Percentiles rank a stretch among this genome's conserved stretches.
These are phyloP conservation scores for Diutina siamensis DNA, from an alignment of 1,139 yeast species.

Conservation along the genomic window DNA sequence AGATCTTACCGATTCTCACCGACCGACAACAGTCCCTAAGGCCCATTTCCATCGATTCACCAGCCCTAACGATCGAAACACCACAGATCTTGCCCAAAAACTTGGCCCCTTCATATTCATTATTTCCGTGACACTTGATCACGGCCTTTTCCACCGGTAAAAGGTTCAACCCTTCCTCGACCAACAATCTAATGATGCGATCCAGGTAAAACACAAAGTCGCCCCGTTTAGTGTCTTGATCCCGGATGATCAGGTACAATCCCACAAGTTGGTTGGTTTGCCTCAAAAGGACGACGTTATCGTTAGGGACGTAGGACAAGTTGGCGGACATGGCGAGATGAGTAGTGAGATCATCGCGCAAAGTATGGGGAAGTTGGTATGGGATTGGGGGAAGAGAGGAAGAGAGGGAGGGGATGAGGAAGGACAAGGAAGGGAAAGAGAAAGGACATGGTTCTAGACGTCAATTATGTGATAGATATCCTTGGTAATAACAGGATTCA, in stretches of 20 bases:
- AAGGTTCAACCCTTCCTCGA: slow-evolving; percentile 90
- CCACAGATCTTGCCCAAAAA: slow-evolving; percentile 94
- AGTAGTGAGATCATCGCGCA: not conserved
- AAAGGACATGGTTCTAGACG: too few relatives aligned
- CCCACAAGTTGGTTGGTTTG: slow-evolving; percentile 87
- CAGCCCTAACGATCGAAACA: slow-evolving; percentile 94
- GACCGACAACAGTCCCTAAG: slow-evolving; percentile 83
- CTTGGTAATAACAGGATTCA: too few relatives aligned
- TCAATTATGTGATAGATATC: too few relatives aligned
- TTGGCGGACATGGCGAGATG: slow-evolving; percentile 3
- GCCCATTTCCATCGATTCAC: slow-evolving; percentile 98
- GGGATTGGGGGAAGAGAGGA: too few relatives aligned
- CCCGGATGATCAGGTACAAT: slow-evolving; percentile 81
- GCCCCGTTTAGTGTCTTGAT: slow-evolving; percentile 64
- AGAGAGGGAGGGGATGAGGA: too few relatives aligned
- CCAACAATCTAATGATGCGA: slow-evolving; percentile 81
- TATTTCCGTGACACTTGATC: slow-evolving; percentile 70
- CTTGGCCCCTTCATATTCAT: slow-evolving; percentile 63
- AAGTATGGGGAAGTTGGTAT: too few relatives aligned
- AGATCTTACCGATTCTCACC: slow-evolving; percentile 89
- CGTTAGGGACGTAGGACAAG: slow-evolving; percentile 11
- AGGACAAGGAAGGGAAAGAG: too few relatives aligned
- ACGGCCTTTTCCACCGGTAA: slow-evolving; percentile 64
- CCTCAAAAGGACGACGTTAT: slow-evolving; percentile 60
- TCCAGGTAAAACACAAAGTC: slow-evolving; percentile 94